A percentile compares a stretch with the other conserved stretches of the same genome.
phyloP scores from a whole-genome alignment of 2,329 filamentous ascomycete genomes.

The Dendrostoma leiphaemia region DNA sequence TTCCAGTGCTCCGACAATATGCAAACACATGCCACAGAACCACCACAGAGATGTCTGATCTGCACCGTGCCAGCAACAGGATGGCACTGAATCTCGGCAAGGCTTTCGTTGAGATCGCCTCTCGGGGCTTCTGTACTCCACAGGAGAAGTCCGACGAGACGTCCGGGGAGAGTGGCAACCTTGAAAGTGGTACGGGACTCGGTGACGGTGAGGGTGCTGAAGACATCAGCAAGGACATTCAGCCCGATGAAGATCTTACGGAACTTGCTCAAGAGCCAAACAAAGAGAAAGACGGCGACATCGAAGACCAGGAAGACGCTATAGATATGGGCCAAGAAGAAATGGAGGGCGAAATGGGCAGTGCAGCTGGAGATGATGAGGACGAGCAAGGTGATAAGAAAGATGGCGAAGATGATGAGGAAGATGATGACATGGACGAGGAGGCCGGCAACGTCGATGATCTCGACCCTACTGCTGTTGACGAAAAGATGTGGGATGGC shows the following conservation, averaged over 20 bases:
- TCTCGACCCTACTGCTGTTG: conserved; percentile 82
- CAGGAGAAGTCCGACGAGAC: conserved; percentile 74
- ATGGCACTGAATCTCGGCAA: conserved; percentile 74
- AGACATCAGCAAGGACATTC: conserved; percentile 96
- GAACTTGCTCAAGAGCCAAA: conserved; percentile 87
- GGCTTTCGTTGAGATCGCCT: conserved; percentile 74
- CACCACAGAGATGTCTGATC: conserved; percentile 54
- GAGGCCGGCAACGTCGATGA: conserved; percentile 90
- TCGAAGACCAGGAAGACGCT: conserved; percentile 79
- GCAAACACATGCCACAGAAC: conserved; percentile 57
- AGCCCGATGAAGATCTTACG: conserved; percentile 87
- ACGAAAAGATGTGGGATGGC: conserved; percentile 99
- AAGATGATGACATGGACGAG: conserved; percentile 78
- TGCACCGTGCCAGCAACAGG: conserved; percentile 71
- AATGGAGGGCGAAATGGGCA: conserved; percentile 78
- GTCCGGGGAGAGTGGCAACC: conserved; percentile 68
- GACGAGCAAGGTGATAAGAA: conserved; percentile 61
- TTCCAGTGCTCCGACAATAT: conserved; percentile 77
- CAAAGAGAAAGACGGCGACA: conserved; percentile 61
- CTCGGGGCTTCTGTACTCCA: conserved; percentile 88
- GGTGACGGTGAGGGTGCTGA: conserved; percentile 94
- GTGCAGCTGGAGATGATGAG: conserved; percentile 59
- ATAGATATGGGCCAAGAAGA: conserved; percentile 94
- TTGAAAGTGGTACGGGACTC: conserved; percentile 89
- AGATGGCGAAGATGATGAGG: conserved; percentile 63